Evolutionary conservation across 257 asterid species (phyloP).

Genomic region (Solanum commersonii): DNA sequence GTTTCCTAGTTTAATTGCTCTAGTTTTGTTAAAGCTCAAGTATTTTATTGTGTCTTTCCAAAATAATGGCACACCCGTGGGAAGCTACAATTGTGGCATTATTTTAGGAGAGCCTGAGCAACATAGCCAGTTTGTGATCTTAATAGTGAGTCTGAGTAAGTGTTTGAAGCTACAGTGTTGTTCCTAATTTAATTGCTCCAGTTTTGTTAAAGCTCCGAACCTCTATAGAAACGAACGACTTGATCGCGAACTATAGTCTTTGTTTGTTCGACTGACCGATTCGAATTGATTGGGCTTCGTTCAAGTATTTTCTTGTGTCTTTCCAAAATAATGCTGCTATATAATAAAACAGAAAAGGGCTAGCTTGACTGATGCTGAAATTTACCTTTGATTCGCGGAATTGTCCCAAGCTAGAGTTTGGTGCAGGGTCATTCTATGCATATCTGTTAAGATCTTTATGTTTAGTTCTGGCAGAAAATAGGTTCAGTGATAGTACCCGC

Average conservation of each 20-base stretch:
- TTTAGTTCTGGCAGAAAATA: neutral
- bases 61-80: neutral
- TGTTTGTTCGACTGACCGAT: too few species aligned
- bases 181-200: neutral
- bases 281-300: too few species aligned
- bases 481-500: neutral
- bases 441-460: neutral
- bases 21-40: neutral
- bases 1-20: neutral
- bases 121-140: neutral
- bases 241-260: too few species aligned
- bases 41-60: neutral
- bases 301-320: neutral
- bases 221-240: too few species aligned
- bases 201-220: neutral
- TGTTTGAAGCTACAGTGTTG: neutral
- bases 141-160: neutral
- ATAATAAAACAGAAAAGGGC: neutral
- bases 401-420: neutral
- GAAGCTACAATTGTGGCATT: neutral
- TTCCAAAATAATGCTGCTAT: neutral
- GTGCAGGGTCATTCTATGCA: neutral
- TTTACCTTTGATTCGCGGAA: neutral
- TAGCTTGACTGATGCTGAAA: neutral
- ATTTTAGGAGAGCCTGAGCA: neutral